Base-by-base conservation (phyloP, 495 filamentous ascomycete species). In the Aspergillus coremiiformis region DNA sequence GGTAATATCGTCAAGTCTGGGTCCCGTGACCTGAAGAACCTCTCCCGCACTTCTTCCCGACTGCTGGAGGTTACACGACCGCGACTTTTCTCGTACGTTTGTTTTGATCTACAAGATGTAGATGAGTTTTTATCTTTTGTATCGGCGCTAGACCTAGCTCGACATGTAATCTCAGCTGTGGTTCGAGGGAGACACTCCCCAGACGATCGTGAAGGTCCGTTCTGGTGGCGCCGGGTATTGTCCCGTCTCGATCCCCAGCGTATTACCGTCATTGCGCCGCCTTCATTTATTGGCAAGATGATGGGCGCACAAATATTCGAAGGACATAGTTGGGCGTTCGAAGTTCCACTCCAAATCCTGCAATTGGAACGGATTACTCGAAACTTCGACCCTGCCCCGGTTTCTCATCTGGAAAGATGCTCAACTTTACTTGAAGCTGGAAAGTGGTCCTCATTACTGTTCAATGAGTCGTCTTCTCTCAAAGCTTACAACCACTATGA, bases 401-500 rank as follows among this genome's bases (percentile, higher is more conserved):
- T 45, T 14, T 50, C 46, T 10, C 39, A 55, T n/a, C 19, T 61
- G 26, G 44, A 59, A 3, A 33, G 54, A 1, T 58, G 48, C 5
- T 43, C 56, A 3, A 60, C 39, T 27, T 52, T 69, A 5, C 53
- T 73, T 5, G 39, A 53, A 17, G 46, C 56, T 17, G 58, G 64
- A 8, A 54, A 55, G 7, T 75, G 70, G 69, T 66, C 60, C 6
- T 66, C 67, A 17, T 41, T 75, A 17, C 32, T 44, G 7, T 69
- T 73, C 57, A 72, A 75, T 37, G 71, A 75, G 48, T 60, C 65
- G 0, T 73, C 71, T 8, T 71, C 67, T 5, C 52, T 75, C 30
- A 69, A 64, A 55, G 67, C 70, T 26, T 75, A 75, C 53, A 65
- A 66, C 29, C 68, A 73, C 29, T 72, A 75, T 44, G 70, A 75